Evolutionary conservation across 805 yeast genomes (phyloP), one percentile per base, ranked within the genome.

Genomic region (Candida xyloterini): DNA sequence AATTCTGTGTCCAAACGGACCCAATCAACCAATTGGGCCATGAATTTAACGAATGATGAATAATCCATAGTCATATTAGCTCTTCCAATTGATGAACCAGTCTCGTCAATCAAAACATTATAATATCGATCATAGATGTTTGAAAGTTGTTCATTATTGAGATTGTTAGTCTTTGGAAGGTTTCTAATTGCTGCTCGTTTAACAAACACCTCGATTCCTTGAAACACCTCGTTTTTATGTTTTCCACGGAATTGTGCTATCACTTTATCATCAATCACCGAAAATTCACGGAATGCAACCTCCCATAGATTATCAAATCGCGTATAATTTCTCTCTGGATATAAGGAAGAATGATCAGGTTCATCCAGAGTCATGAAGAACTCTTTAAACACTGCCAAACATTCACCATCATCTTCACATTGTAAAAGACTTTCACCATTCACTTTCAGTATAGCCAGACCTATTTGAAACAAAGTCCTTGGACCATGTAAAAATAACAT

Each of bases 111-210:
- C 21, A 89, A 74, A 10, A 86, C 81, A 24, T 78, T 76, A 55
- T 90, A 88, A 60, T 80, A 91, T 27, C 93, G 69, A 55, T 93
- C 98, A 59, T 93, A 91, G 5, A 89, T 68, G 40, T 83, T 76
- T 3, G 88, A 78, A 13, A 88, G 50, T 27, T 85, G 77, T 0
- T 71, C 79, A 18, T 63, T 68, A 3, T 70, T 59, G 24, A 91
- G 63, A 55, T 84, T 76, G 18, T 70, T 73, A 1, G 86, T 77
- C 56, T 82, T 81, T 25, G 95, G 91, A 39, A 91, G 66, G 60
- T 88, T 90, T 50, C 99, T 73, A 28, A 93, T 60, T 60, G 93
- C 96, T 0, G 97, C 87, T 42, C 96, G 73, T 62, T 91, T 93
- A 25, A 93, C 95, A 66, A 91, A 91, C 1, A 80, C 72, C 50